Base-by-base conservation (phyloP, 2,329 filamentous ascomycete species). In the Juglanconis sp. region DNA sequence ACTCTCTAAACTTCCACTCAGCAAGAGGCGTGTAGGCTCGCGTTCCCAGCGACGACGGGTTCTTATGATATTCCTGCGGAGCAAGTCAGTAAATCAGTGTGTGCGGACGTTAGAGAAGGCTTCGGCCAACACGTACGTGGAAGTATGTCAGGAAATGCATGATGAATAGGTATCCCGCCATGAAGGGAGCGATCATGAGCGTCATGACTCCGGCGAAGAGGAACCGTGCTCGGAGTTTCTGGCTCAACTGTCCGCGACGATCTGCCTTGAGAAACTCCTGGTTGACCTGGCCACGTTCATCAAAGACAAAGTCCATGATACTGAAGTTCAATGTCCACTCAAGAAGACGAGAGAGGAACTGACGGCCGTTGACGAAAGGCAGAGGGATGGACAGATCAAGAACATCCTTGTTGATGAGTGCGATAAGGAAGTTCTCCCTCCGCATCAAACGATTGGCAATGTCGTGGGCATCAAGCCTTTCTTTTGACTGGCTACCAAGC, bases 1-100 rank as follows among this genome's bases (percentile, higher is more conserved):
- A 99, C 72, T 98, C 94, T 52, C 95, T 88, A 65, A 99, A 97
- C 69, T 97, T 98, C 95, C 95, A 99, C 72, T 96, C 90, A 0
- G 95, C 95, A 54, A 96, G 84, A 1, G 92, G 91, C 0, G 94
- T 98, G 71, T 97, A 99, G 65, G 92, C 88, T 46, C 95, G 87
- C 15, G 92, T 89, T n/a, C 91, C 90, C 42, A 96, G 84, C 64
- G 92, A 88, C 0, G 91, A 87, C 0, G 92, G 94, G 64, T 97
- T 96, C 70, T 93, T 96, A 74, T 96, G 92, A 70, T 96, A 97
- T 78, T 99, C 94, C 89, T 92, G 62, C 3, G 48, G n/a, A 15
- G 24, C 10, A 52, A 35, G n/a, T 57, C 9, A 61, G 30, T 24
- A 56, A 31, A 24, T 1, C 5, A 13, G 30, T 13, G 5, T 15